These are phyloP conservation scores for Suillus fuscotomentosus DNA, from an alignment of 768 basidiomycete species.

Conservation along the genomic window DNA sequence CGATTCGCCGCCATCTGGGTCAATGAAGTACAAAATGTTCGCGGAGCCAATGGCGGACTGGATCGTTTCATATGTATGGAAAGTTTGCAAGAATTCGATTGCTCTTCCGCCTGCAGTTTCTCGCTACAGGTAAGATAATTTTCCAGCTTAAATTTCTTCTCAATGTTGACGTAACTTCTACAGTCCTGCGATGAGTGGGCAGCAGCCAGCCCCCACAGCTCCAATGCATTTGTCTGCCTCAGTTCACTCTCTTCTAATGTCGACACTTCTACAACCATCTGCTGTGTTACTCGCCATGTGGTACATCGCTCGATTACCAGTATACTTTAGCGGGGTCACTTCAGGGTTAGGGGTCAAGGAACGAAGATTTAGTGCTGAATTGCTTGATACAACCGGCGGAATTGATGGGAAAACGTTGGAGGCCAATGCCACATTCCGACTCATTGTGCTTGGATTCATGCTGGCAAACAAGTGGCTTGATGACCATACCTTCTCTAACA, in stretches of 20 bases:
- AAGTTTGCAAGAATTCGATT: constrained; percentile 72
- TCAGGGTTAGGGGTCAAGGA: constrained; percentile 59
- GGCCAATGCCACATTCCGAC: constrained; percentile 63
- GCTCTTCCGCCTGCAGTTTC: constrained; percentile 55
- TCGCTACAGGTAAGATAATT: constrained; percentile 50
- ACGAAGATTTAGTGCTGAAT: constrained; percentile 58
- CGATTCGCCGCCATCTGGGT: constrained; percentile 32
- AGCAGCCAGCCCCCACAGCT: constrained; percentile 35
- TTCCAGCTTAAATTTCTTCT: constrained; percentile 1
- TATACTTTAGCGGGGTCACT: constrained; percentile 55
- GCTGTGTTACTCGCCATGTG: constrained; percentile 76
- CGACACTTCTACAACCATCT: constrained; percentile 80
- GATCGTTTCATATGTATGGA: constrained; percentile 81
- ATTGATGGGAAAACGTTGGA: constrained; percentile 50
- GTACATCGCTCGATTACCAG: constrained; percentile 79
- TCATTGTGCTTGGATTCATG: constrained; percentile 81
- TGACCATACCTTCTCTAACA: constrained; percentile 87
- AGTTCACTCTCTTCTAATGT: constrained; percentile 71
- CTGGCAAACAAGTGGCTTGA: constrained; percentile 88
- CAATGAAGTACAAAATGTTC: constrained; percentile 63
- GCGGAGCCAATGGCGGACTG: constrained; percentile 78
- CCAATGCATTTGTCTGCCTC: constrained; percentile 50
- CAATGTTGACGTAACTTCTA: constrained; percentile 13
- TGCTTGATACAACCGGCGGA: constrained; percentile 48
- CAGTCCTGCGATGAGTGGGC: constrained; percentile 28